Evolutionary conservation across 441 rosid species (phyloP).

Genomic region (Pelargonium fulgidum): DNA sequence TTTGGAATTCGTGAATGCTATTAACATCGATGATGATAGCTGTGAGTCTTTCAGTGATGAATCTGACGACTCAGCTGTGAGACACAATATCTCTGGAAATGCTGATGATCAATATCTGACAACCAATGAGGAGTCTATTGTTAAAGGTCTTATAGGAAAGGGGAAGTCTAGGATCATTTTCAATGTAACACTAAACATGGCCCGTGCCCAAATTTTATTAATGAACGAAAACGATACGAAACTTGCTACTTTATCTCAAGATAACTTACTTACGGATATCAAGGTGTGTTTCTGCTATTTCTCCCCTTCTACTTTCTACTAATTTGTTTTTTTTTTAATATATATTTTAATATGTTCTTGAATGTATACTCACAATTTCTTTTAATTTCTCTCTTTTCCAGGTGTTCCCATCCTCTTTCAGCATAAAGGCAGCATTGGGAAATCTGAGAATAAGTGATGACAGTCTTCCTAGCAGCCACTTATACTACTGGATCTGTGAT

Average conservation of each 20-base stretch:
- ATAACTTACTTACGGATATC: conserved; percentile 77
- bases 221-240: conserved; percentile 91
- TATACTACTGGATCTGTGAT: conserved; percentile 97
- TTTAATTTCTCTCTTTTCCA: conserved; percentile 25
- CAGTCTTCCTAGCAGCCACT: conserved; percentile 72
- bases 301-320: conserved; percentile 1
- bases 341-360: not conserved
- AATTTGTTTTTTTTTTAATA: not conserved
- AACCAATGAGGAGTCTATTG: conserved; percentile 45
- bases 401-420: conserved; percentile 96
- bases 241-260: conserved; percentile 87
- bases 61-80: conserved; percentile 39
- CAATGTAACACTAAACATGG: conserved; percentile 77
- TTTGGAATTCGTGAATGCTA: conserved; percentile 79
- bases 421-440: conserved; percentile 86
- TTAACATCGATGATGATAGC: conserved; percentile 55
- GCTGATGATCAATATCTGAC: conserved; percentile 32
- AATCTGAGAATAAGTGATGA: conserved; percentile 95
- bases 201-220: conserved; percentile 77
- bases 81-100: conserved; percentile 34
- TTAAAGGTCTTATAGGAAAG: conserved; percentile 86
- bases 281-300: conserved; percentile 48
- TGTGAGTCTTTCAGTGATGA: conserved; percentile 49
- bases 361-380: conserved; percentile 18
- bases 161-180: conserved; percentile 89